Evolutionary conservation across 371 early-diverging fungal genomes (phyloP).

Genomic region (Dinochytrium kinnereticum): DNA sequence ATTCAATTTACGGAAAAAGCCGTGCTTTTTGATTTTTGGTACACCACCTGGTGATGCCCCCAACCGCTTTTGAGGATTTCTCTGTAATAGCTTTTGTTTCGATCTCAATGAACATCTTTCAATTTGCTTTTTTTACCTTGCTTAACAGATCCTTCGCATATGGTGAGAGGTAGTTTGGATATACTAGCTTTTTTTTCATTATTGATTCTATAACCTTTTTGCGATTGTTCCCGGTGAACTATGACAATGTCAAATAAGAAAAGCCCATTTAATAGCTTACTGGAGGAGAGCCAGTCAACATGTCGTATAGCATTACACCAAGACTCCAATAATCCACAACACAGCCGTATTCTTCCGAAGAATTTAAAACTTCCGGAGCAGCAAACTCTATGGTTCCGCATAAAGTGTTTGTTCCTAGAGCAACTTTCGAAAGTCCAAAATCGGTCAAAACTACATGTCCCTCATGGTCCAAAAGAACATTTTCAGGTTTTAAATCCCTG

Average conservation of each 20-base stretch:
- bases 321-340: slow-evolving; percentile 78
- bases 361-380: slow-evolving; percentile 74
- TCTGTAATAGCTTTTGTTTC: slow-evolving; percentile 60
- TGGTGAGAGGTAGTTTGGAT: slow-evolving; percentile 73
- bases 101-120: slow-evolving; percentile 2
- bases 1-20: slow-evolving; percentile 75
- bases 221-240: slow-evolving; percentile 57
- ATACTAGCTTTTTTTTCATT: slow-evolving; percentile 60
- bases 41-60: slow-evolving; percentile 46
- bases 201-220: slow-evolving; percentile 67
- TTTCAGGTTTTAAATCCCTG: slow-evolving; percentile 64
- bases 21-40: slow-evolving; percentile 70
- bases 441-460: slow-evolving; percentile 72
- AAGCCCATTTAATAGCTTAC: slow-evolving; percentile 32
- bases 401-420: slow-evolving; percentile 59
- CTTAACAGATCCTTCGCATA: slow-evolving; percentile 74
- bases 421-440: slow-evolving; percentile 64
- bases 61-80: slow-evolving; percentile 62
- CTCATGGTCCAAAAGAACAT: slow-evolving; percentile 59
- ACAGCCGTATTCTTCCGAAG: slow-evolving; percentile 56
- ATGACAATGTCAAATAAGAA: slow-evolving; percentile 17
- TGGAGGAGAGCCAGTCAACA: slow-evolving; percentile 70
- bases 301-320: slow-evolving; percentile 77
- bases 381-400: slow-evolving; percentile 77
- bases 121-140: too few relatives aligned